Percentiles rank a stretch among this genome's conserved stretches.
Conservation (phyloP, 805 yeast genomes). For the Hanseniaspora thailandica region DNA sequence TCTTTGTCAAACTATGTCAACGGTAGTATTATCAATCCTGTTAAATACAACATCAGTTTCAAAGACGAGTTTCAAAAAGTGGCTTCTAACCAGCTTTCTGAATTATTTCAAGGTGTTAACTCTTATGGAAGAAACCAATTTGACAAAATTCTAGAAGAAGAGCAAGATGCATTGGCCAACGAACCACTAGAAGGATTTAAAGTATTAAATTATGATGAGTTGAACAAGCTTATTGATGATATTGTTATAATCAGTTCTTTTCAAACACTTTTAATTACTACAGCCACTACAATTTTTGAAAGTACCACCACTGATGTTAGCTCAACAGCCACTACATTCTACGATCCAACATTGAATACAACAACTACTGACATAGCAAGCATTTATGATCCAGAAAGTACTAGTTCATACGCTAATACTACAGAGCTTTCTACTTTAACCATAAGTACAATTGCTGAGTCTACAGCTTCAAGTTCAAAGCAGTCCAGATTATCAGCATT, state of each 20-base stretch:
- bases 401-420: neutral
- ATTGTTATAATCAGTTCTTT: neutral
- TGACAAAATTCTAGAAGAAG: neutral
- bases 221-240: neutral
- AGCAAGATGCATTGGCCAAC: neutral
- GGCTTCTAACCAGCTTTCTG: neutral
- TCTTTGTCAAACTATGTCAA: neutral
- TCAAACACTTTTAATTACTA: neutral
- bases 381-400: neutral
- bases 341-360: neutral
- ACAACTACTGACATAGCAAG: neutral
- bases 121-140: neutral
- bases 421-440: neutral
- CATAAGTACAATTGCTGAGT: neutral
- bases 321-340: neutral
- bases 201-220: neutral
- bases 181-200: neutral
- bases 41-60: neutral
- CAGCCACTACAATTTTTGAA: neutral
- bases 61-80: neutral
- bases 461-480: neutral
- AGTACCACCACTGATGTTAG: neutral
- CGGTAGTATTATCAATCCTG: neutral
- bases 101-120: neutral
- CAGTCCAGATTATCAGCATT: neutral